These are phyloP conservation scores for Apostasia ramifera DNA, from an alignment of 106 monocot genomes.

Conservation along the genomic window DNA sequence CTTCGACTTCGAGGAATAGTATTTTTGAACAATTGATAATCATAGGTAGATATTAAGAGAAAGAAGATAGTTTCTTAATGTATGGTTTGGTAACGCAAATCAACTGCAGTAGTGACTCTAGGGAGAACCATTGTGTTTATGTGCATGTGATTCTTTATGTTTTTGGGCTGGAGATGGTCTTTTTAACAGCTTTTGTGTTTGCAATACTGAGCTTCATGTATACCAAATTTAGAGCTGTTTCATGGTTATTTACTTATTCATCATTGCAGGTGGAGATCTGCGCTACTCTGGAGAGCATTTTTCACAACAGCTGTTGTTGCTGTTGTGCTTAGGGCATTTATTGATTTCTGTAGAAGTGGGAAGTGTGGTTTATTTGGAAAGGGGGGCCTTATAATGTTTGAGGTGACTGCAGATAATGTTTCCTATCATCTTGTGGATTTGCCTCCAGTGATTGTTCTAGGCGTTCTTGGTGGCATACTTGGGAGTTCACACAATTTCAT, in stretches of 20 bases:
- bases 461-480: conserved; percentile 65
- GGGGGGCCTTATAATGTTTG: conserved; percentile 83
- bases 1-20: too few species aligned
- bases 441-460: conserved; percentile 62
- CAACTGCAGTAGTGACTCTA: too few species aligned
- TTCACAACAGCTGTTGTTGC: conserved; percentile 79
- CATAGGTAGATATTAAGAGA: too few species aligned
- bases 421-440: conserved; percentile 52
- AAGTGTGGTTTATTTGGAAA: conserved; percentile 82
- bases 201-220: neutral
- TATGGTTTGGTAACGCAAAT: too few species aligned
- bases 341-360: conserved; percentile 65
- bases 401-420: conserved; percentile 52
- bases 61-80: too few species aligned
- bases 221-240: neutral
- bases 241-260: too few species aligned
- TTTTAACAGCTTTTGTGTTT: neutral
- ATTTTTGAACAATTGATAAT: too few species aligned
- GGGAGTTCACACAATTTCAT: conserved; percentile 80
- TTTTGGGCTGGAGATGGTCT: neutral
- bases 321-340: conserved; percentile 64
- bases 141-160: too few species aligned
- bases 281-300: conserved; percentile 75
- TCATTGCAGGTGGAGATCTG: conserved; percentile 68
- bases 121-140: too few species aligned